Evolutionary conservation across 2,329 filamentous ascomycete genomes (phyloP).

Genomic region (Pseudogymnoascus sp.): DNA sequence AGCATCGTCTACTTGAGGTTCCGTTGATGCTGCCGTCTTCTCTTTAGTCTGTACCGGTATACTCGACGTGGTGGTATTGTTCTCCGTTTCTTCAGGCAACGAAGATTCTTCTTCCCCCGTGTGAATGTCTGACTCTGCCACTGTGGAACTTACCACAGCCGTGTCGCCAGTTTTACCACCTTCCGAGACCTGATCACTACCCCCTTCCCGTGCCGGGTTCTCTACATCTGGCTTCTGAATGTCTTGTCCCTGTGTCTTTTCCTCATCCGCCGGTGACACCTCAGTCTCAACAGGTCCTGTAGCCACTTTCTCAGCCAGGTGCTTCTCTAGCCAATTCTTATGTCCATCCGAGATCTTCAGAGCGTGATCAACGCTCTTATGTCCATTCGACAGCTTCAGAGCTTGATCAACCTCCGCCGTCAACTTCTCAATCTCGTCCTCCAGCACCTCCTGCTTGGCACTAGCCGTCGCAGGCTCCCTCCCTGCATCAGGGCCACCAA

Average conservation of each 20-base stretch:
- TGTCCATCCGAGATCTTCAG: slow-evolving; percentile 27
- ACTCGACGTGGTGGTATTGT: neutral
- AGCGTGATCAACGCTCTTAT: slow-evolving; percentile 23
- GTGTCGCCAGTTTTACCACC: neutral
- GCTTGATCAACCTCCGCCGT: slow-evolving; percentile 18
- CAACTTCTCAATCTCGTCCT: slow-evolving; percentile 22
- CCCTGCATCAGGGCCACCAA: slow-evolving; percentile 54
- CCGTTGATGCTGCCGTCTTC: neutral
- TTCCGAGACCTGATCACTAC: neutral
- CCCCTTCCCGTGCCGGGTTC: neutral
- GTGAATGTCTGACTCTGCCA: neutral
- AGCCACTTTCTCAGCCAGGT: slow-evolving; percentile 17
- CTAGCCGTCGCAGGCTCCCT: slow-evolving; percentile 33
- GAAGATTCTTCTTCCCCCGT: neutral
- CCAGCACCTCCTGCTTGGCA: slow-evolving; percentile 21
- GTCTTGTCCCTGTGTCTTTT: neutral
- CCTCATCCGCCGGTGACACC: neutral
- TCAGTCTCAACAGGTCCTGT: neutral
- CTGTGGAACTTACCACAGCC: neutral
- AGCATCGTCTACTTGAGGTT: neutral
- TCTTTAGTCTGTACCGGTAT: neutral
- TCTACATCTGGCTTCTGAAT: neutral
- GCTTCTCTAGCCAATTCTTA: slow-evolving; percentile 21
- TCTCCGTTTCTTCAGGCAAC: neutral
- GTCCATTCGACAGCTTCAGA: slow-evolving; percentile 14